Evolutionary conservation across 306 rosid genomes (phyloP).

Genomic region (Cicer bijugum): DNA sequence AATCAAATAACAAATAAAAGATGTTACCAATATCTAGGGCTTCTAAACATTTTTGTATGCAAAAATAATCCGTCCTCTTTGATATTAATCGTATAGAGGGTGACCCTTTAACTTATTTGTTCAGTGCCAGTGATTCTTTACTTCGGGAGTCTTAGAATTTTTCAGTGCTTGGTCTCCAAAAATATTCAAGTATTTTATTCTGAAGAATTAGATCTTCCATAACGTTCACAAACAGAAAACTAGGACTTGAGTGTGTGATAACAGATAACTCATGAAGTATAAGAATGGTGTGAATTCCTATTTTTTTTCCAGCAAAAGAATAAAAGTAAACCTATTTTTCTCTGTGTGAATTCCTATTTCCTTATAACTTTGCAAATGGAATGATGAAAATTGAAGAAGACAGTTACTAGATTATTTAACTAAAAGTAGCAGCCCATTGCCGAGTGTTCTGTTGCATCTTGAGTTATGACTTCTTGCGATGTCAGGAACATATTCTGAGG

Average conservation of each 20-base stretch:
- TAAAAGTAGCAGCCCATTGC: constrained; percentile 8
- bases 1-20: neutral
- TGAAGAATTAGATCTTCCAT: neutral
- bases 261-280: constrained; percentile 16
- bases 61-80: neutral
- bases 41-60: neutral
- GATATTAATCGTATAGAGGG: neutral
- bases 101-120: neutral
- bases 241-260: constrained; percentile 1
- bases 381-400: constrained; percentile 39
- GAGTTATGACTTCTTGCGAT: constrained; percentile 38
- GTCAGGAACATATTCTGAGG: constrained; percentile 37
- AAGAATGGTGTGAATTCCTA: constrained; percentile 25
- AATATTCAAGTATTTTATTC: neutral
- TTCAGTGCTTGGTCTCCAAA: neutral
- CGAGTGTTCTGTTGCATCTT: constrained; percentile 20
- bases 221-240: constrained; percentile 1
- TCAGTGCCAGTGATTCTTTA: neutral
- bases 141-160: neutral
- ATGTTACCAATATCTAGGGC: neutral
- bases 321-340: constrained; percentile 9
- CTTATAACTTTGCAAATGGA: constrained; percentile 27
- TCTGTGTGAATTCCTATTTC: neutral
- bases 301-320: neutral
- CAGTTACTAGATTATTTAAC: neutral